Evolutionary conservation across 768 basidiomycete species (phyloP).

Genomic region (Lactifluus pinguis): DNA sequence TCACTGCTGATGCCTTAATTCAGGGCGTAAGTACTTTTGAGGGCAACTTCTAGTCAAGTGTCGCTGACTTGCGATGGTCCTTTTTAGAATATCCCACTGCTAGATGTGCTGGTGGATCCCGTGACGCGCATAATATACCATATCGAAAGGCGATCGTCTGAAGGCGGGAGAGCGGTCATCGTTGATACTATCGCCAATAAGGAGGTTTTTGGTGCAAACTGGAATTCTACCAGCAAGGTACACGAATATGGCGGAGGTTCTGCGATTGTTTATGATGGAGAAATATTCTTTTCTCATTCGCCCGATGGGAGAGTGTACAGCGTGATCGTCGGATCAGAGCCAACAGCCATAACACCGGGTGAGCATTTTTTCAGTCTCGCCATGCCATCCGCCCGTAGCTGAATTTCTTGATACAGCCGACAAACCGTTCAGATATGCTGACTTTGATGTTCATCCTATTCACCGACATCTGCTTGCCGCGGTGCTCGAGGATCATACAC

Average conservation of each 20-base stretch:
- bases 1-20: constrained; percentile 12
- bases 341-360: constrained; percentile 57
- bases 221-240: constrained; percentile 49
- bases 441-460: constrained; percentile 49
- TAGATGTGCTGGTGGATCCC: constrained; percentile 47
- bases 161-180: constrained; percentile 47
- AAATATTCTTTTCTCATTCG: constrained; percentile 52
- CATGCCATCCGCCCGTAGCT: neutral
- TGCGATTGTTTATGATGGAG: constrained; percentile 41
- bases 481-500: constrained; percentile 64
- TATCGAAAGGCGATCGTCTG: constrained; percentile 50
- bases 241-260: constrained; percentile 68
- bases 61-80: neutral
- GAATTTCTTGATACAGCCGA: constrained; percentile 22
- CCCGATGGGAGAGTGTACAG: constrained; percentile 46
- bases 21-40: neutral
- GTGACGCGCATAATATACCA: constrained; percentile 40
- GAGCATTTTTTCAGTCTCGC: constrained; percentile 3
- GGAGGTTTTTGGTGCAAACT: constrained; percentile 47
- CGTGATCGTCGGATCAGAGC: constrained; percentile 25
- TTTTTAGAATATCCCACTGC: constrained; percentile 25
- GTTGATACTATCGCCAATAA: constrained; percentile 39
- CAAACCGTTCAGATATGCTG: constrained; percentile 51
- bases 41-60: neutral
- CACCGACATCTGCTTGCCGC: constrained; percentile 47